Evolutionary conservation across 768 basidiomycete genomes (phyloP).

Genomic region (Mycena chlorophos): DNA sequence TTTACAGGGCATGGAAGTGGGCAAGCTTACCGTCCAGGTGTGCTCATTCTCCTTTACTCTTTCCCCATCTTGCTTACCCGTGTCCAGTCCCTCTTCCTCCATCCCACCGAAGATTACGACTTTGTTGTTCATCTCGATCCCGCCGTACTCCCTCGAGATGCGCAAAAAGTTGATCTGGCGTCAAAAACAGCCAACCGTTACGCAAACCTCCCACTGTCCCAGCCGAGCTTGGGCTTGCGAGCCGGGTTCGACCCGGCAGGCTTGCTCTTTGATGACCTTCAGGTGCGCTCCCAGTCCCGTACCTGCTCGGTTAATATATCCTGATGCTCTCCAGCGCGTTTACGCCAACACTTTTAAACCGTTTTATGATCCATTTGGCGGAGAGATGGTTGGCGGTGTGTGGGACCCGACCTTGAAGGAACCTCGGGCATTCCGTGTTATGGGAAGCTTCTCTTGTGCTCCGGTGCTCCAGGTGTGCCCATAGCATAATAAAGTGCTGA

Average conservation of each 20-base stretch:
- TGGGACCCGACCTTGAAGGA: constrained; percentile 78
- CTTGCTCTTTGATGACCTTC: constrained; percentile 66
- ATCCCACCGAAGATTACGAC: constrained; percentile 84
- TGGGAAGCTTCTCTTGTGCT: constrained; percentile 75
- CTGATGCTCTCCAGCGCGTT: constrained; percentile 45
- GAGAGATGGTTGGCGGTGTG: constrained; percentile 73
- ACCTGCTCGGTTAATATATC: constrained; percentile 4
- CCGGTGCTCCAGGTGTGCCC: constrained; percentile 48
- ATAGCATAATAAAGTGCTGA: background rate
- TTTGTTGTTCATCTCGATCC: constrained; percentile 77
- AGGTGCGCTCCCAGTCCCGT: constrained; percentile 55
- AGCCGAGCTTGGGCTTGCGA: constrained; percentile 34
- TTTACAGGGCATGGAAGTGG: constrained; percentile 53
- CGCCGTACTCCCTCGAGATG: constrained; percentile 63
- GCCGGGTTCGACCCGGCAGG: constrained; percentile 83
- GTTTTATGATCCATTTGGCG: constrained; percentile 84
- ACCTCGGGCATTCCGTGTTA: constrained; percentile 71
- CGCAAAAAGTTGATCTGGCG: constrained; percentile 59
- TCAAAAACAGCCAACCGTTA: constrained; percentile 46
- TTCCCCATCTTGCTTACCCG: constrained; percentile 1
- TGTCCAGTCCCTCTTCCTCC: constrained; percentile 75
- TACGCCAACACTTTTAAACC: constrained; percentile 78
- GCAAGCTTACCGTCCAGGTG: constrained; percentile 62
- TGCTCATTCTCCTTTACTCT: constrained; percentile 4
- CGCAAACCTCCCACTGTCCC: constrained; percentile 42